These are phyloP conservation scores for Fusarium circinatum DNA, from an alignment of 2,329 filamentous ascomycete genomes.

Conservation along the genomic window DNA sequence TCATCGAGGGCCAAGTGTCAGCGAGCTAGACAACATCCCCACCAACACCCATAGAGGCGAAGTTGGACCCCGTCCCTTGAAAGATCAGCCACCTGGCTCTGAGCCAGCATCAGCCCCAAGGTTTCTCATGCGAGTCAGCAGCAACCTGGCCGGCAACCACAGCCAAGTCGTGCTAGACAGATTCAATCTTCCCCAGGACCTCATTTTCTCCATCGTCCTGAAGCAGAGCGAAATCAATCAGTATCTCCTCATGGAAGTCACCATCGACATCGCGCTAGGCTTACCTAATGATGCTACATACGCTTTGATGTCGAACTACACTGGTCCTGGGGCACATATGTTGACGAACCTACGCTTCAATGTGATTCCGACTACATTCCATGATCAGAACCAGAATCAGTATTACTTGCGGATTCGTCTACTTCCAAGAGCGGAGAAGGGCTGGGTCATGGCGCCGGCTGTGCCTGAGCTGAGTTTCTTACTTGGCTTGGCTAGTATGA, in stretches of 20 bases:
- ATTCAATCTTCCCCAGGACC: not conserved
- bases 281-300: not conserved
- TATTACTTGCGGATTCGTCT: not conserved
- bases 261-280: not conserved
- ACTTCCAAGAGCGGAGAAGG: not conserved
- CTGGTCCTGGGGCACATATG: not conserved
- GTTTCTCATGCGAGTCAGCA: not conserved
- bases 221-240: not conserved
- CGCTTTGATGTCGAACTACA: not conserved
- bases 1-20: not conserved
- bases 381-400: not conserved
- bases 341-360: slow-evolving; percentile 1
- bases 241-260: not conserved
- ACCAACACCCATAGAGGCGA: rapidly evolving
- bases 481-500: not conserved
- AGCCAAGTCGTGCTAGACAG: not conserved
- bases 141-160: not conserved
- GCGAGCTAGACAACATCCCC: not conserved
- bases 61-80: rapidly evolving
- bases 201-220: not conserved
- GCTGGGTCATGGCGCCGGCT: not conserved
- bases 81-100: not conserved
- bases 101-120: not conserved
- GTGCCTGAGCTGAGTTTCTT: not conserved
- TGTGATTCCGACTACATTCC: not conserved